Base-by-base conservation (phyloP, 306 rosid species). In the Urtica urens region DNA sequence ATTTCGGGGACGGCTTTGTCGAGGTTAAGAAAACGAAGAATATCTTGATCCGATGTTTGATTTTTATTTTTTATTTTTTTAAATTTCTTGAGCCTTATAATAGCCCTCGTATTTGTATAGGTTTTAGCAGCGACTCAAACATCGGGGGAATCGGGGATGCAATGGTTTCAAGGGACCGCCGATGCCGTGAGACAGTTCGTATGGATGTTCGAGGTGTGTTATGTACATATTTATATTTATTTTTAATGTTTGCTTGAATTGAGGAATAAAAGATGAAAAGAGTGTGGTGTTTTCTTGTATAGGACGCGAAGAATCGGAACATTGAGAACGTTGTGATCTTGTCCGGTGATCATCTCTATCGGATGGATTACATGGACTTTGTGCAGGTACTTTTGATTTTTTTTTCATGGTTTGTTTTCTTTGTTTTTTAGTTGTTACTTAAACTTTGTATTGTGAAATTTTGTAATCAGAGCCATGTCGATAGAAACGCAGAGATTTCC, bases 331-430 rank as follows among this genome's bases (percentile, higher is more conserved):
- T 88, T 23, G 14, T 88, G 64, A 88, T 88, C 55, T 72, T 88
- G 78, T 72, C 80, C 0, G 97, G 97, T 29, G 97, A 88, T 77
- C 97, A 88, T 62, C 78, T 88, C 16, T 88, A 88, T 54, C 66
- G 97, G 65, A 88, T 88, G 97, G 90, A 83, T 64, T 88, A 88
- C 62, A 78, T 74, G 86, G 86, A 88, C 55, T 79, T 88, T 30
- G 67, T 88, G 73, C 97, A 81, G 90, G 97, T 88, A 70, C 47
- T 35, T 3, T 31, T 51, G 18, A 7, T 46, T 47, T 35, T 55
- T 15, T 45, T 16, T 14, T 58, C 50, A 6, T 11, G 35, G 14
- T 16, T 14, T 15, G 42, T 8, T 51, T 49, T 10, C 26, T 43
- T 53, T 49, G 2, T 20, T 25, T 34, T 46, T 23, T n/a, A n/a